Evolutionary conservation across 805 yeast species (phyloP).

Genomic region (Brettanomyces bruxellensis): DNA sequence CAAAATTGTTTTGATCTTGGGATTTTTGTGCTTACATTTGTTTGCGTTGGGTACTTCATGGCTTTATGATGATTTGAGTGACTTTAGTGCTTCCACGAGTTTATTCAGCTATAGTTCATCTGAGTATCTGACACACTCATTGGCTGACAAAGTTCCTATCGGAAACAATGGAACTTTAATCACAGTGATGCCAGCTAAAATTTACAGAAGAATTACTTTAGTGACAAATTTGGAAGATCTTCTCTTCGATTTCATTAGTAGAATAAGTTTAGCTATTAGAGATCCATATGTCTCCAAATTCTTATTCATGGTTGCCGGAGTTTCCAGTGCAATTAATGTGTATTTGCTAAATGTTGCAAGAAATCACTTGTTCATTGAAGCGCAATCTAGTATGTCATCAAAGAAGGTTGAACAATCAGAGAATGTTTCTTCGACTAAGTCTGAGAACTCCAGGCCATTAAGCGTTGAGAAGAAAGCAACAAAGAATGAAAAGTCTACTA

Average conservation of each 20-base stretch:
- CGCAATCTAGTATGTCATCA: neutral
- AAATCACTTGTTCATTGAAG: conserved; percentile 31
- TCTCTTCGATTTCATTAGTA: conserved; percentile 39
- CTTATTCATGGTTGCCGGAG: conserved; percentile 59
- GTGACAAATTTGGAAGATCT: conserved; percentile 56
- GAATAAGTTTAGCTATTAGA: conserved; percentile 59
- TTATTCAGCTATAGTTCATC: conserved; percentile 16
- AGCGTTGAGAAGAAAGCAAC: neutral
- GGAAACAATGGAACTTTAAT: conserved; percentile 39
- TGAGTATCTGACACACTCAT: conserved; percentile 28
- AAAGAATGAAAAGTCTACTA: neutral
- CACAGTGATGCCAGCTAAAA: conserved; percentile 47
- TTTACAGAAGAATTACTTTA: conserved; percentile 48
- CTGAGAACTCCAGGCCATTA: neutral
- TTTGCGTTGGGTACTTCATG: conserved; percentile 66
- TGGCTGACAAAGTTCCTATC: conserved; percentile 35
- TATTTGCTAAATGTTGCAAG: conserved; percentile 84
- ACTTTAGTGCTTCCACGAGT: conserved; percentile 13
- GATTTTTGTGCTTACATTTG: conserved; percentile 54
- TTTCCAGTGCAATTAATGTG: conserved; percentile 73
- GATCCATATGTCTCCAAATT: conserved; percentile 77
- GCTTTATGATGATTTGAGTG: conserved; percentile 43
- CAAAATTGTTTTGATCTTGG: conserved; percentile 50
- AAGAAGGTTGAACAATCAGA: neutral
- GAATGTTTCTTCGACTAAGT: neutral